These are phyloP conservation scores for Tricladium varicosporioides DNA, from an alignment of 2,329 filamentous ascomycete genomes.

Conservation along the genomic window DNA sequence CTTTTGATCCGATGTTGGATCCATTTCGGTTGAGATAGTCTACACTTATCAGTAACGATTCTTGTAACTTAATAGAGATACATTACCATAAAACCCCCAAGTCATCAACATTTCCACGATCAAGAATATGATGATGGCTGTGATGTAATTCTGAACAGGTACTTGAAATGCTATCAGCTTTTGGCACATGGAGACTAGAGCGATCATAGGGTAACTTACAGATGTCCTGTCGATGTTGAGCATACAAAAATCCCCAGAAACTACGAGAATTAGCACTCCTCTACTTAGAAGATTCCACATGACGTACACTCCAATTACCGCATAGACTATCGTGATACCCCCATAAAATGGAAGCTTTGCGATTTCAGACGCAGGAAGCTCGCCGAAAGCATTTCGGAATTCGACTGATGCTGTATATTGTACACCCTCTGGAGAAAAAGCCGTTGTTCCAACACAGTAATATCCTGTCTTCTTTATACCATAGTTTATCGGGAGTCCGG, in stretches of 20 bases:
- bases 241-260: constrained; percentile 94
- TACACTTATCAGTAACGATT: constrained; percentile 40
- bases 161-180: constrained; percentile 52
- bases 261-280: constrained; percentile 36
- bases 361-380: constrained; percentile 92
- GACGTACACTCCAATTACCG: constrained; percentile 70
- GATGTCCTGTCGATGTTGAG: constrained; percentile 90
- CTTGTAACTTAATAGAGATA: background rate
- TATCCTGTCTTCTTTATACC: constrained; percentile 87
- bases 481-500: constrained; percentile 71
- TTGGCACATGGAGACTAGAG: constrained; percentile 8
- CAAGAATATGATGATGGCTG: constrained; percentile 90
- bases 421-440: constrained; percentile 55
- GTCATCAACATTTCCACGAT: constrained; percentile 97
- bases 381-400: constrained; percentile 94
- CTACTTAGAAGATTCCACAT: constrained; percentile 5
- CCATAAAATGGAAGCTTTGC: constrained; percentile 97
- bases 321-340: constrained; percentile 89
- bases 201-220: constrained; percentile 47
- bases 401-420: constrained; percentile 81
- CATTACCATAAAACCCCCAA: constrained; percentile 89
- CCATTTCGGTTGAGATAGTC: constrained; percentile 93
- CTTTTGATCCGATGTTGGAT: constrained; percentile 77
- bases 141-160: constrained; percentile 98
- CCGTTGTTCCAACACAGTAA: constrained; percentile 84